Evolutionary conservation across 257 asterid genomes (phyloP).

Genomic region (Solanum etuberosum): DNA sequence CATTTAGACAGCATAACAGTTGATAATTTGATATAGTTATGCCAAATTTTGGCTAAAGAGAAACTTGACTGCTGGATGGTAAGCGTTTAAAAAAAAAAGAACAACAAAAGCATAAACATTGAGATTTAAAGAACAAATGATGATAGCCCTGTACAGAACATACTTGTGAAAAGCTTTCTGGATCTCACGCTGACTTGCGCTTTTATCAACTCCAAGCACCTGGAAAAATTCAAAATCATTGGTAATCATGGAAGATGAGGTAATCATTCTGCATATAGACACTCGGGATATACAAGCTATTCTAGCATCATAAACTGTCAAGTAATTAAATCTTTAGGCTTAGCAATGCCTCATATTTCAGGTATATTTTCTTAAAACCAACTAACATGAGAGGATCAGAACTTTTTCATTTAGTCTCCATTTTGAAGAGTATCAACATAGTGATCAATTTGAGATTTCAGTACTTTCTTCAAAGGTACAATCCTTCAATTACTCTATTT

Average conservation of each 20-base stretch:
- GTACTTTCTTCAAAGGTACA: not conserved
- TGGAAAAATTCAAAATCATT: not conserved
- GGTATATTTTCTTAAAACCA: not conserved
- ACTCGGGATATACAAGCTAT: not conserved
- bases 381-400: not conserved
- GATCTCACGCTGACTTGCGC: conserved; percentile 77
- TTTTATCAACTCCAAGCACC: conserved; percentile 88
- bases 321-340: not conserved
- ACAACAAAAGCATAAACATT: not conserved
- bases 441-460: not conserved
- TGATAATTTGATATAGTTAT: not conserved
- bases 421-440: not conserved
- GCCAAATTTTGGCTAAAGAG: not conserved
- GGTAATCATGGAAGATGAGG: not conserved
- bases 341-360: not conserved
- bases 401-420: not conserved
- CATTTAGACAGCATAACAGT: not conserved
- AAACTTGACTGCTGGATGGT: not conserved
- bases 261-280: not conserved
- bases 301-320: not conserved
- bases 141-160: not conserved
- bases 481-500: not conserved
- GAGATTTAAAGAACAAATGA: not conserved
- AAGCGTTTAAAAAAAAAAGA: not conserved
- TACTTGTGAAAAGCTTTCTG: conserved; percentile 98